Evolutionary conservation across 305 asterid species (phyloP), one percentile per base, ranked within the genome.

Genomic region (Stenogyne calaminthoides): DNA sequence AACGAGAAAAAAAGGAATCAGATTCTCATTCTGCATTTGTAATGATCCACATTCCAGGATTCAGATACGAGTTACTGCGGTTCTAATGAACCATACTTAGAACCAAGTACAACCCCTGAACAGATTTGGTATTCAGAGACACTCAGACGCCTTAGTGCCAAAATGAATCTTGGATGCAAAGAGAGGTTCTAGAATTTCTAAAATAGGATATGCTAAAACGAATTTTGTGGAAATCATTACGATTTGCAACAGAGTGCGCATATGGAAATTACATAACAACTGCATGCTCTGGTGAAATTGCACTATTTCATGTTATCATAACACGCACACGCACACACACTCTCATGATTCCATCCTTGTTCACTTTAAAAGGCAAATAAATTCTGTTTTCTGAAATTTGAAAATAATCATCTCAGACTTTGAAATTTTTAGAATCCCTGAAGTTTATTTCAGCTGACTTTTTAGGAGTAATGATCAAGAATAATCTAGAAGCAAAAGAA

Each of bases 1-100:
- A 69, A 78, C 51, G 57, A 39, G 75, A 54, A 47, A 61, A 71
- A 71, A 20, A 10, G 51, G 15, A 44, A 44, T 64, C 25, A 49
- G 52, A 39, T 29, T 73, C 62, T 56, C 39, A 44, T 70, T 76
- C 63, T 71, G 44, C 66, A 56, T 40, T 58, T 65, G 18, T 71
- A 55, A 54, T 60, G 77, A 55, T 72, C 69, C 75, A 37, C 71
- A 73, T 68, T 79, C 75, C 78, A 81, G 80, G 82, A 32, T 32
- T 32, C 36, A 32, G 36, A 32, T 32, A 32, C 36, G 36, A 32
- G 36, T 4, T 32, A 32, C 36, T 32, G 36, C 36, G 36, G 36
- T 32, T 32, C 36, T 32, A 32, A 32, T 32, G 36, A 32, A 32
- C 36, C 36, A 32, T 2, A 32, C 36, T 5, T 32, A 32, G 36